Evolutionary conservation across 2,329 filamentous ascomycete genomes (phyloP), one percentile per base, ranked within the genome.

Genomic region (Paraconiothyrium sp.): DNA sequence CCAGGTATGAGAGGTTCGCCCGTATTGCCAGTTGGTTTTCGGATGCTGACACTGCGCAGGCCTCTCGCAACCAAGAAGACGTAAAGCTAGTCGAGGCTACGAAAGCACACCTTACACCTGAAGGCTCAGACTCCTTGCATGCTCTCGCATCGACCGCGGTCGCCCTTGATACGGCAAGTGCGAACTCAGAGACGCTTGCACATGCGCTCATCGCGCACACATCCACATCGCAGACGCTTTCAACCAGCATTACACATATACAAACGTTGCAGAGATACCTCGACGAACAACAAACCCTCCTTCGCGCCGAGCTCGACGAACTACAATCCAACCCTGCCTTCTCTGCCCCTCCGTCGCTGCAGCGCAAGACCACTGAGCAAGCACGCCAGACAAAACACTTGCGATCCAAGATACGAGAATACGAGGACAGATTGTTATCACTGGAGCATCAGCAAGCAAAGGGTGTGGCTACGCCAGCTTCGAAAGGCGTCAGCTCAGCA

Each of bases 351-450:
- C 78, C 88, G 0, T 72, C 86, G 0, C 80, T 94, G 3, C 86
- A 88, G 11, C 88, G 88, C 66, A 85, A 90, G 66, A 94, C 93
- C n/a, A 83, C 89, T 4, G 90, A 95, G 54, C 87, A 91, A 78
- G 88, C 89, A 66, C 88, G 91, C 58, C 88, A 85, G 59, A 86
- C 90, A 52, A 93, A 92, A 74, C 79, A 86, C n/a, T 81, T 92
- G 41, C 80, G 84, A 14, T 80, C 87, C 2, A 90, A 90, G 68
- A 81, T 94, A 1, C 86, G 87, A 16, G 92, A 95, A 71, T 86
- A 92, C 55, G 74, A 78, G 50, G 74, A 77, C 41, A 72, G 70
- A 47, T 67, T 79, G 13, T 67, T 61, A 79, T 87, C 66, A 73
- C 81, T 60, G 34, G 70, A 75, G 30, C 60, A 60, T 9, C 61